Base-by-base conservation (phyloP, 352 stramenopile genomes). In the Phytophthora quininea region DNA sequence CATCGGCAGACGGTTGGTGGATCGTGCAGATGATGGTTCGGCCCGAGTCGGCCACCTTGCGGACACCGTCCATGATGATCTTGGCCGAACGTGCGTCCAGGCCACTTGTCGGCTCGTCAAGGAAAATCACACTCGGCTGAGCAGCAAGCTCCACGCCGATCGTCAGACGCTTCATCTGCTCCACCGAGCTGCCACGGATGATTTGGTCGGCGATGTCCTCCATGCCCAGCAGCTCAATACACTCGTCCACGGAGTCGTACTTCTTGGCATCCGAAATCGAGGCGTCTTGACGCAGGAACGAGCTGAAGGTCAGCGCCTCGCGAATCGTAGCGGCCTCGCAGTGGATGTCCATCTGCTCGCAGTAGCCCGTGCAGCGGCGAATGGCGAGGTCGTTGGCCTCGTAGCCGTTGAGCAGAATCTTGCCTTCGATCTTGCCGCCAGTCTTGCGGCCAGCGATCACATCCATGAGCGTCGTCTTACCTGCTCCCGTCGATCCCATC, bases 261-360 rank as follows among this genome's bases (percentile, higher is more conserved):
- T 40, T 40, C 35, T 40, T 40, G 6, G 35, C 35, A 11, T 40
- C 35, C 35, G 35, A 40, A 11, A 40, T 40, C 6, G 35, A 40
- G 35, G 35, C 35, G 35, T 40, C 35, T 11, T 40, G 35, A 11
- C 35, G 35, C 35, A 40, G 10, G 35, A 40, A 40, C 35, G 35
- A 40, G 35, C 35, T 40, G 35, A 40, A 40, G 35, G 35, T 40
- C 10, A 40, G 35, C 35, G 35, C 35, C 10, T 40, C 35, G 35
- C 35, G 35, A 40, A 40, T 40, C 35, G 35, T 40, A 40, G 35
- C 35, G 10, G 35, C 35, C 35, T 91, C 77, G n/a, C 82, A 84
- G 33, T 97, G 80, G 29, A 88, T 81, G 58, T 97, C 91, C 65
- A 96, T 92, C 57, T 97, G 90, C 58, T 84, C 75, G 51, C 75